These are phyloP conservation scores for Hypoxylon cercidicola DNA, from an alignment of 495 filamentous ascomycete species.

Conservation along the genomic window DNA sequence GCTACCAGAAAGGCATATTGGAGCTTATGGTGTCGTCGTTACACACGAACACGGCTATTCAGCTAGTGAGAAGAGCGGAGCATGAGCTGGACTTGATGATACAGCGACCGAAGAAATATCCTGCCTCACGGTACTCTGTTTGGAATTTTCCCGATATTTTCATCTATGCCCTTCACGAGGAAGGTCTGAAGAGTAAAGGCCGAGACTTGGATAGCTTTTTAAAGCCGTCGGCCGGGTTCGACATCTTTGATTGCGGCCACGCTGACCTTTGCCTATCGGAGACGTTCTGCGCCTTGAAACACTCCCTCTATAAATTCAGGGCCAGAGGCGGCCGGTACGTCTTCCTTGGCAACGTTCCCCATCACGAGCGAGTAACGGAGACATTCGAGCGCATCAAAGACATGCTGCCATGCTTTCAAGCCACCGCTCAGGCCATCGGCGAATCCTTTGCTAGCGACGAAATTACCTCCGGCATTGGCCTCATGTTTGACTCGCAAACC, in stretches of 20 bases:
- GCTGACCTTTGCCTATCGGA: background rate
- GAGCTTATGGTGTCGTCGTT: background rate
- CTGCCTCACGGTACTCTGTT: too few species aligned
- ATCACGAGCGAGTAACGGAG: background rate
- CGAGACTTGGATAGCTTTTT: too few species aligned
- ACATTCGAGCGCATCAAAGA: background rate
- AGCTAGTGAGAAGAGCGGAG: background rate
- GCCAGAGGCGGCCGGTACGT: background rate
- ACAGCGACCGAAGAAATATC: background rate
- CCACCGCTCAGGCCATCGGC: background rate
- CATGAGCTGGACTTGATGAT: background rate
- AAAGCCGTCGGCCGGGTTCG: too few species aligned
- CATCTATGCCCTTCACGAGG: too few species aligned
- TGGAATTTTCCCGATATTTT: too few species aligned
- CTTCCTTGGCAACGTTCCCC: background rate
- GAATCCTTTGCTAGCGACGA: background rate
- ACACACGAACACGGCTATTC: constrained; percentile 1
- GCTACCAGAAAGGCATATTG: background rate
- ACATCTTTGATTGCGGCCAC: too few species aligned
- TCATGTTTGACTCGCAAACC: background rate
- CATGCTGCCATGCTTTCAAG: background rate
- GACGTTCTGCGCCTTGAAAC: background rate
- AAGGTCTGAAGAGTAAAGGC: too few species aligned
- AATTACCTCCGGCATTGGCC: background rate
- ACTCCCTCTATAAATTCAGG: background rate